Conservation (phyloP, 768 basidiomycete genomes). For the Lentinula detonsa region DNA sequence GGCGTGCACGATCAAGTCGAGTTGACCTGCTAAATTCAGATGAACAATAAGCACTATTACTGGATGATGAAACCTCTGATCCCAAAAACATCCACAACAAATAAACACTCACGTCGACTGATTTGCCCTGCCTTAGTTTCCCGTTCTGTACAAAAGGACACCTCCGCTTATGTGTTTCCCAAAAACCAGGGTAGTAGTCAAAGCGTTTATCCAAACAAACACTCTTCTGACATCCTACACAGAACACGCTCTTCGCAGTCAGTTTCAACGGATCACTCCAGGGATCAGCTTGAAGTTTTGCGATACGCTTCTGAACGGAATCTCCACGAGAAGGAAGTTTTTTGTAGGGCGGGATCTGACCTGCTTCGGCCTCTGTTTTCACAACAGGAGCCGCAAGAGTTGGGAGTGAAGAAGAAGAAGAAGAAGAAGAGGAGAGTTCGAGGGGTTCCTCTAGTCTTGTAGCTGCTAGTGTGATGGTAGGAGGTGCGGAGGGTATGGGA, state of each 20-base stretch:
- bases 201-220: conserved; percentile 3
- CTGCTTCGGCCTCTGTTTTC: not conserved
- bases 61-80: too few species aligned
- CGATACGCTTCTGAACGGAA: not conserved
- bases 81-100: not conserved
- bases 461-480: not conserved
- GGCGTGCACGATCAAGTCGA: not conserved
- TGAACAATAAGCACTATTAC: too few species aligned
- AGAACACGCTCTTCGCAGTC: conserved; percentile 5
- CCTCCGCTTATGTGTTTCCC: conserved; percentile 2
- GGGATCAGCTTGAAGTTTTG: conserved; percentile 4
- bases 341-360: conserved; percentile 1
- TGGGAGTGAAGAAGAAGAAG: not conserved
- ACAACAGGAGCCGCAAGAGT: not conserved
- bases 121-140: not conserved
- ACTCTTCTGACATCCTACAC: conserved; percentile 5
- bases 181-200: conserved; percentile 7
- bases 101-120: not conserved
- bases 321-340: conserved; percentile 3
- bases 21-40: not conserved
- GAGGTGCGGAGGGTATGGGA: not conserved
- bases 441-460: not conserved
- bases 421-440: not conserved
- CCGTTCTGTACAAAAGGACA: conserved; percentile 4
- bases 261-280: conserved; percentile 4